Evolutionary conservation across 139 green algal genomes (phyloP), one percentile per base, ranked within the genome.

Genomic region (Pedinophyceae sp.): DNA sequence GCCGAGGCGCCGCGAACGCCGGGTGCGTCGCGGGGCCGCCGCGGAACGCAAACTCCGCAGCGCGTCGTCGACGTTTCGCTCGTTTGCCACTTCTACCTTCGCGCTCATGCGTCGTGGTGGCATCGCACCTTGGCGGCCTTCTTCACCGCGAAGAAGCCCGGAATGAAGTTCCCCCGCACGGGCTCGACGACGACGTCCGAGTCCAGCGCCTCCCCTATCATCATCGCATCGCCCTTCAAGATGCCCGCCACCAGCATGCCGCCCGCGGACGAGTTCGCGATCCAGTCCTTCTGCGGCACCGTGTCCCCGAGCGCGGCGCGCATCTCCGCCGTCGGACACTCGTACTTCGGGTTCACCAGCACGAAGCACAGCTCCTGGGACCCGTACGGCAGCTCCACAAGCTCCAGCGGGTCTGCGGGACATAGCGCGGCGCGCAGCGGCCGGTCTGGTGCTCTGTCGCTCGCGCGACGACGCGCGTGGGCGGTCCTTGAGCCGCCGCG

Each of bases 111-210:
- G n/a, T n/a, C n/a, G n/a, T n/a, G 3, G 65, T 27, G 43, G 73
- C 81, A 80, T 61, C 81, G 81, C 30, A 57, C 74, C 54, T 79
- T 86, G 27, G 89, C 89, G 38, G 85, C 85, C 27, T 65, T 68
- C 64, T 96, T 96, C 17, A 97, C 89, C 2, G 72, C 84, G 24
- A 64, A 23, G 63, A 97, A 87, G 45, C 89, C 89, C 1, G 89
- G 89, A 52, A 97, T 97, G 27, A 97, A 68, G 0, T 87, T 80
- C 1, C 74, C 84, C 0, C 89, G 65, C 53, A 85, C 78, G 17
- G 89, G 87, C 76, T 97, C 88, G 29, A 97, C 81, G 48, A 97
- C 84, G n/a, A 72, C 67, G 57, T 97, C 89, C 23, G 76, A 83
- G 62, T 87, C 84, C 23, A 97, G 67, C 0, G 82, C 72, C 30